phyloP scores from a whole-genome alignment of 2,329 filamentous ascomycete species.

The Neofusicoccum kwambonambiense region DNA sequence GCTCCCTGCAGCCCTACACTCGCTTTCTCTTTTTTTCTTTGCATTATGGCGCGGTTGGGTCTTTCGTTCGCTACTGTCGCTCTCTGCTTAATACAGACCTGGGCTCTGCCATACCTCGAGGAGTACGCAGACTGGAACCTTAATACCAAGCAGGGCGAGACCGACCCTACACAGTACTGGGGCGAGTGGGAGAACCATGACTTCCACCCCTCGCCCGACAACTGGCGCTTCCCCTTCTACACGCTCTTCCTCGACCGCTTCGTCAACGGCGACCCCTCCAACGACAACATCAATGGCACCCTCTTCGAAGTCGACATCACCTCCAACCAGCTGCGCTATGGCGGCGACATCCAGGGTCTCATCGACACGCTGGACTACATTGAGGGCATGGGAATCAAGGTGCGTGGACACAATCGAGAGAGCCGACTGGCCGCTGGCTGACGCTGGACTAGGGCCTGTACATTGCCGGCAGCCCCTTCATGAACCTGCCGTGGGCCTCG shows the following conservation, averaged over 20 bases:
- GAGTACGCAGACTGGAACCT: slow-evolving; percentile 57
- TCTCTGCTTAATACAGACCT: slow-evolving; percentile 10
- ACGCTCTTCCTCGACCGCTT: slow-evolving; percentile 64
- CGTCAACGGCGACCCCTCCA: slow-evolving; percentile 63
- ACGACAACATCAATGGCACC: slow-evolving; percentile 63
- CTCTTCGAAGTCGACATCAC: slow-evolving; percentile 60
- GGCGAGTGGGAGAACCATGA: slow-evolving; percentile 55
- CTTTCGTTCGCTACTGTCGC: slow-evolving; percentile 16
- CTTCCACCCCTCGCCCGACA: slow-evolving; percentile 56
- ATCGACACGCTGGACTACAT: slow-evolving; percentile 63
- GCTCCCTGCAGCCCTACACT: slow-evolving; percentile 16
- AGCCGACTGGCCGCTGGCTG: slow-evolving; percentile 17
- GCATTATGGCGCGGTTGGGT: slow-evolving; percentile 14
- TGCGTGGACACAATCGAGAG: slow-evolving; percentile 23
- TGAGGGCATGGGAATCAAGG: slow-evolving; percentile 63
- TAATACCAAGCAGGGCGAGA: slow-evolving; percentile 59
- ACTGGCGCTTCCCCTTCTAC: slow-evolving; percentile 67
- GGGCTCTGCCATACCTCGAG: slow-evolving; percentile 46
- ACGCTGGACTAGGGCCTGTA: slow-evolving; percentile 51
- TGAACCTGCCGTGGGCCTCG: slow-evolving; percentile 64
- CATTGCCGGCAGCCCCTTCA: slow-evolving; percentile 62
- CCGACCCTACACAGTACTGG: slow-evolving; percentile 57
- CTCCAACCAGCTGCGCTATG: slow-evolving; percentile 63
- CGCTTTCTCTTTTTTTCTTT: slow-evolving; percentile 10
- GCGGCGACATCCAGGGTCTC: slow-evolving; percentile 59